Conservation (phyloP, 371 early-diverging fungal species). For the Amoeboaphelidium occidentale region DNA sequence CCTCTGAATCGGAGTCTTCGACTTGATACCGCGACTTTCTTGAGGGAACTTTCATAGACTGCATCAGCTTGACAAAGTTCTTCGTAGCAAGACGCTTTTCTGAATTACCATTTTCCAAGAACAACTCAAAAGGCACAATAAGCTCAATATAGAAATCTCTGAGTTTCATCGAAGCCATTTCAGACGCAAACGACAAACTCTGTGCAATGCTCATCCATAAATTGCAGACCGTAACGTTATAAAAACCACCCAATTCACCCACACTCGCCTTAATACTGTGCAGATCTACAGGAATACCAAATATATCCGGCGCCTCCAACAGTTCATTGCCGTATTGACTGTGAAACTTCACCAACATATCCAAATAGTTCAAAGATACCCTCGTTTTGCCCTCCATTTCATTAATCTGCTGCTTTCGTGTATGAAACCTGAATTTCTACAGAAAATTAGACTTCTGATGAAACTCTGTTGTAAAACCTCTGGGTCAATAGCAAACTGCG, state of each 20-base stretch:
- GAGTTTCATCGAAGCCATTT: constrained; percentile 55
- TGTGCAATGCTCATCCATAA: constrained; percentile 1
- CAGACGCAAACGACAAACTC: constrained; percentile 1
- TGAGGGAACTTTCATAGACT: constrained; percentile 20
- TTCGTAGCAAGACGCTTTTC: background rate
- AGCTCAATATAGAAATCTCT: constrained; percentile 48
- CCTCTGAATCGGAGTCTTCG: constrained; percentile 78
- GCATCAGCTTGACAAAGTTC: background rate
- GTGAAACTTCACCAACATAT: constrained; percentile 70
- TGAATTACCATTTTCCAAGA: constrained; percentile 23
- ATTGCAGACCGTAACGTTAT: constrained; percentile 21
- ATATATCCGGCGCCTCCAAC: constrained; percentile 47
- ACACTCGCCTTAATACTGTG: constrained; percentile 60
- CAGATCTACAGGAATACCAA: constrained; percentile 62
- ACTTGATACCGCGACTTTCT: constrained; percentile 47
- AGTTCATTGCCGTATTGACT: constrained; percentile 43
- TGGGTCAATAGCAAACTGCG: constrained; percentile 56
- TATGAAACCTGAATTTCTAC: constrained; percentile 65
- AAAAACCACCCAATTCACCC: constrained; percentile 42
- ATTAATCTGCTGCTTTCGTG: constrained; percentile 69
- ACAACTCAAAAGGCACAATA: constrained; percentile 64
- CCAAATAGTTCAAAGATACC: constrained; percentile 60
- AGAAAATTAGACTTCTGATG: constrained; percentile 1
- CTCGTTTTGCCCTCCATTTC: constrained; percentile 72
- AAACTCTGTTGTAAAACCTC: constrained; percentile 24